Evolutionary conservation across 139 green algal species (phyloP), one percentile per base, ranked within the genome.

Genomic region (Micractinium sp.): DNA sequence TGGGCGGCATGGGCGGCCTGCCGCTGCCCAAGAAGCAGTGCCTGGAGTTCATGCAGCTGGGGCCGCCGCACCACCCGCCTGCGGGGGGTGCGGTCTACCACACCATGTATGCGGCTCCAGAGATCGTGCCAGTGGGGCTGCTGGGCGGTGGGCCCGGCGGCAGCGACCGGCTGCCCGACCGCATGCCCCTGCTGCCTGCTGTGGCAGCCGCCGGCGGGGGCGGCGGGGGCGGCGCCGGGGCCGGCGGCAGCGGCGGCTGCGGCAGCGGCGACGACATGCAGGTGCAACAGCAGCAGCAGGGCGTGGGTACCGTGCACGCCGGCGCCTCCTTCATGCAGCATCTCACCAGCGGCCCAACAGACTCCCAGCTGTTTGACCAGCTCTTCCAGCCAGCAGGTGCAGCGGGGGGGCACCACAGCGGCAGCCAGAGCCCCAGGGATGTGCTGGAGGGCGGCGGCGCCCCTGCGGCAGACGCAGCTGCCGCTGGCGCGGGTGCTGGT

Each of bases 1-100:
- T 47, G 56, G 35, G 39, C 23, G 23, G 41, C 35, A 31, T 47
- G 41, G 38, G 25, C 41, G n/a, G 38, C 31, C 82, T 80, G 31
- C 41, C 23, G 13, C 41, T 53, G 5, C 31, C 47, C 71, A 88
- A 88, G 71, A 71, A 71, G 73, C 71, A 31, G 25, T 88, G 71
- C 73, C 71, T 88, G n/a, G 85, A 88, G 71, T 82, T 56, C 20
- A 22, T 88, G 47, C 85, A 53, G 16, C 41, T 87, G 35, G 35
- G 56, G 3, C 66, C 33, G 66, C 83, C 39, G 66, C 83, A 80
- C 33, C 38, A 75, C 41, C 66, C 83, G 29, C 38, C 66, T 9
- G 47, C 47, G 9, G 47, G 47, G 7, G 47, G 47, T 5, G 27
- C 33, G 27, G 15, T 9, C 61, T 16, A 27, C 71, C 78, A 66